phyloP scores from a whole-genome alignment of 2,329 filamentous ascomycete genomes.

The Aspergillus neoniger region DNA sequence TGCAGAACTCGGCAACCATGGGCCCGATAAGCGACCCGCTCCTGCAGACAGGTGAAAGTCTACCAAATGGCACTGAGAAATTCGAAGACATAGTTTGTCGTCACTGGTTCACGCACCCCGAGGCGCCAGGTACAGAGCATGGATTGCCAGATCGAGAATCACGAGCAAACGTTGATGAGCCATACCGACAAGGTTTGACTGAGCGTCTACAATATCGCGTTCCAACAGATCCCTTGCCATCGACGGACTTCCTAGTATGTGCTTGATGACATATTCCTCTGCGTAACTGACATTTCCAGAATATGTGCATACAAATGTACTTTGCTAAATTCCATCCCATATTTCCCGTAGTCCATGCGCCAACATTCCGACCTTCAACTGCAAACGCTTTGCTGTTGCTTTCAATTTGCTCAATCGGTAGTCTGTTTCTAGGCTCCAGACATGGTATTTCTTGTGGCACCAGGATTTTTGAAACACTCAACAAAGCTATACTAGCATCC shows the following conservation, averaged over 20 bases:
- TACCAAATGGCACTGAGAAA: not conserved
- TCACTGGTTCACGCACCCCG: constrained; percentile 2
- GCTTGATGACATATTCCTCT: not conserved
- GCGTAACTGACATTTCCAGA: not conserved
- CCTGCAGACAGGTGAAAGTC: not conserved
- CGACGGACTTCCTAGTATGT: constrained; percentile 7
- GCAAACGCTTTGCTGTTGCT: constrained; percentile 35
- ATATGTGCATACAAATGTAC: constrained; percentile 10
- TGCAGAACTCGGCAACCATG: not conserved
- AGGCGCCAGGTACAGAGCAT: not conserved
- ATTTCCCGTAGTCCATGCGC: constrained; percentile 6
- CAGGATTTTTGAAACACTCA: constrained; percentile 31
- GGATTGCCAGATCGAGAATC: not conserved
- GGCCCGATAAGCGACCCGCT: not conserved
- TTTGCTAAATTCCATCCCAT: constrained; percentile 4
- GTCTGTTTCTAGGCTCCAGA: constrained; percentile 36
- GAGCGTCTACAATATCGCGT: constrained; percentile 2
- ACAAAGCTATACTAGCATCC: constrained; percentile 11
- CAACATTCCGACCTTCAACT: constrained; percentile 21
- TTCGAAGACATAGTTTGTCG: not conserved
- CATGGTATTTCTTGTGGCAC: constrained; percentile 28
- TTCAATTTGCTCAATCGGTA: constrained; percentile 41
- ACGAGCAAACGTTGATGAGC: not conserved
- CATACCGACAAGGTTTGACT: not conserved
- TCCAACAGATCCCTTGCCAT: not conserved